Conservation (phyloP, 345 rosid genomes). For the Eucalyptus cloeziana region DNA sequence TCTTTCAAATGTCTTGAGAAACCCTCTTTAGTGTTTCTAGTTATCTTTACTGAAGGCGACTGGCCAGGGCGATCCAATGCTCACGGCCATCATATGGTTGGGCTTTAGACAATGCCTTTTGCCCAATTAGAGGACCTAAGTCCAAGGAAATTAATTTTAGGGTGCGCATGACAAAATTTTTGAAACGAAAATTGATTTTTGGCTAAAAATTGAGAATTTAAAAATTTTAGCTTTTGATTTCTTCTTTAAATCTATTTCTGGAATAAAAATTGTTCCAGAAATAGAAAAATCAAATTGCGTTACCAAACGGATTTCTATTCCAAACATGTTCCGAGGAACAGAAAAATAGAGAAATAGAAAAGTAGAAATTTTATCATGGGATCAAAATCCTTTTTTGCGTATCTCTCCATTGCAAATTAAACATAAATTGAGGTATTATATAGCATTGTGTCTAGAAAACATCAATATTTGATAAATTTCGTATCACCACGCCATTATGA, state of each 20-base stretch:
- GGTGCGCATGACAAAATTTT: no score
- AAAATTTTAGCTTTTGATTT: no score
- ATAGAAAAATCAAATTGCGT: no score
- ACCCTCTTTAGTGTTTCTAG: neutral
- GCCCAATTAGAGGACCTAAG: neutral
- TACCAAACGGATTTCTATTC: no score
- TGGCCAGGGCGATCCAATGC: neutral
- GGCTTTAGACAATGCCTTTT: neutral
- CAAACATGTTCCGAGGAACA: no score
- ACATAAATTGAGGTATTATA: neutral
- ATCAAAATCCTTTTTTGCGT: neutral
- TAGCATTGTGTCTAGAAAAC: neutral
- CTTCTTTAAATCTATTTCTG: no score
- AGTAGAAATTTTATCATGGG: neutral
- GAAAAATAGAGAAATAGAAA: no score
- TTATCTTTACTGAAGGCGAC: neutral
- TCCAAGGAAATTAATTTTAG: neutral
- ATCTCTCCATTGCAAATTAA: neutral
- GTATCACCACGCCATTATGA: neutral
- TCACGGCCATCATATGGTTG: neutral
- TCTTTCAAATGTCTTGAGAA: neutral
- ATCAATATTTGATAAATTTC: neutral
- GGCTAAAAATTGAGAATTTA: no score
- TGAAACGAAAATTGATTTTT: accelerated
- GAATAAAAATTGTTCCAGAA: no score